A percentile compares a stretch with the other conserved stretches of the same genome.
Evolutionary conservation across 106 monocot species (phyloP).

Genomic region (Acanthochlamys bracteata): DNA sequence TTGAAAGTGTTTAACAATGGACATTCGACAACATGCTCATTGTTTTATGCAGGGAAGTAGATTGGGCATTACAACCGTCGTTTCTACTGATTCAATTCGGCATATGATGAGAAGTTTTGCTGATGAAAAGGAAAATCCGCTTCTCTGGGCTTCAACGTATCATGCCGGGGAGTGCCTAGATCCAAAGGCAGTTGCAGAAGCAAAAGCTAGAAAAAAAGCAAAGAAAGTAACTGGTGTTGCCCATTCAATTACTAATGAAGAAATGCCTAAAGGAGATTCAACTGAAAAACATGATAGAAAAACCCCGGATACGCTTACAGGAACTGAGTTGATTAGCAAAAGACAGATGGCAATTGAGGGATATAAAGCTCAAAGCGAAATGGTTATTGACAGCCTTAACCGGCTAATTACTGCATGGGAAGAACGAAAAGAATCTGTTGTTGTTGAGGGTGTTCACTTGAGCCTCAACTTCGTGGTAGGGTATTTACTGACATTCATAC

Average conservation of each 20-base stretch:
- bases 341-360: constrained; percentile 78
- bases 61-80: constrained; percentile 79
- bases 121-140: constrained; percentile 73
- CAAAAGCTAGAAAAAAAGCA: constrained; percentile 66
- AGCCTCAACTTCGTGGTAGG: constrained; percentile 98
- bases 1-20: no score
- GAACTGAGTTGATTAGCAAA: constrained; percentile 40
- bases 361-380: constrained; percentile 94
- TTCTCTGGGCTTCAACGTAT: constrained; percentile 97
- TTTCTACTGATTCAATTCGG: constrained; percentile 91
- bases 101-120: constrained; percentile 96
- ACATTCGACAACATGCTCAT: neutral
- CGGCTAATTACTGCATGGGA: constrained; percentile 95
- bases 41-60: constrained; percentile 61
- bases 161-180: constrained; percentile 94
- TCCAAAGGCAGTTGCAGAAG: constrained; percentile 69
- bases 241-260: constrained; percentile 15
- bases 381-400: constrained; percentile 95
- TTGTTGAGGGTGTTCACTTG: constrained; percentile 90
- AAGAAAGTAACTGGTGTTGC: constrained; percentile 40
- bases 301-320: constrained; percentile 11
- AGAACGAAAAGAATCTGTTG: constrained; percentile 77
- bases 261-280: constrained; percentile 13
- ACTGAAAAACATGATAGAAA: constrained; percentile 23
- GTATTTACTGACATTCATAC: constrained; percentile 5